These are phyloP conservation scores for Suillus paluster DNA, from an alignment of 768 basidiomycete genomes.

Conservation along the genomic window DNA sequence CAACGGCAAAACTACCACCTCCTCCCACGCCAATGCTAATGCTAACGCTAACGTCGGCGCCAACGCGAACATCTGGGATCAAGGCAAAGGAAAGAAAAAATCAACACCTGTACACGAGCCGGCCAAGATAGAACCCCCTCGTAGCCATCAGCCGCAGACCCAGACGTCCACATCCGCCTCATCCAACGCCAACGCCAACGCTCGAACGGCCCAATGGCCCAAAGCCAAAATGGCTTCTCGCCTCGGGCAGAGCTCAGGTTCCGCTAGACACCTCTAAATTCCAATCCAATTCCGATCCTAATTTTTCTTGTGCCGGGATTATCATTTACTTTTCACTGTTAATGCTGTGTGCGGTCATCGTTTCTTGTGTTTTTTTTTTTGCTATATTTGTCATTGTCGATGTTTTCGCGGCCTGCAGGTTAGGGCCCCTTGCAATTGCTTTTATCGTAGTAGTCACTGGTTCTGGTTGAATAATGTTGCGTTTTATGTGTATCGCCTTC, in stretches of 20 bases:
- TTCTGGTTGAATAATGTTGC: background rate
- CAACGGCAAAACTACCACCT: slow-evolving; percentile 9
- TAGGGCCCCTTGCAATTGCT: background rate
- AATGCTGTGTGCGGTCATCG: slow-evolving; percentile 6
- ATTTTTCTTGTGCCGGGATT: too few species aligned
- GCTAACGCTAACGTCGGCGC: too few species aligned
- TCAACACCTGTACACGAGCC: slow-evolving; percentile 9
- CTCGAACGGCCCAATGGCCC: slow-evolving; percentile 33
- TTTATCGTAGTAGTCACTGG: slow-evolving; percentile 4
- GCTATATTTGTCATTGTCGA: too few species aligned
- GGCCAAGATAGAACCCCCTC: slow-evolving; percentile 17
- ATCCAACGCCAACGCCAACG: slow-evolving; percentile 30
- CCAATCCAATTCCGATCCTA: too few species aligned
- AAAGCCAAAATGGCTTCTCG: slow-evolving; percentile 34
- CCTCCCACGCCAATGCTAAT: too few species aligned
- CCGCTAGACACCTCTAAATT: slow-evolving; percentile 35
- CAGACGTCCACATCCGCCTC: slow-evolving; percentile 27
- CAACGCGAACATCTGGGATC: slow-evolving; percentile 24
- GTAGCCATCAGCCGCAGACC: too few species aligned
- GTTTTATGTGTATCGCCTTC: slow-evolving; percentile 2
- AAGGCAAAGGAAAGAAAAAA: slow-evolving; percentile 29
- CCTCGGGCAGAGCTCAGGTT: slow-evolving; percentile 34
- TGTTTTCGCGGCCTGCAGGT: slow-evolving; percentile 4
- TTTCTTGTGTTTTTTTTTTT: background rate
- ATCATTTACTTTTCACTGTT: too few species aligned